Evolutionary conservation across 345 rosid genomes (phyloP), one percentile per base, ranked within the genome.

Genomic region (Cardamine resedifolia): DNA sequence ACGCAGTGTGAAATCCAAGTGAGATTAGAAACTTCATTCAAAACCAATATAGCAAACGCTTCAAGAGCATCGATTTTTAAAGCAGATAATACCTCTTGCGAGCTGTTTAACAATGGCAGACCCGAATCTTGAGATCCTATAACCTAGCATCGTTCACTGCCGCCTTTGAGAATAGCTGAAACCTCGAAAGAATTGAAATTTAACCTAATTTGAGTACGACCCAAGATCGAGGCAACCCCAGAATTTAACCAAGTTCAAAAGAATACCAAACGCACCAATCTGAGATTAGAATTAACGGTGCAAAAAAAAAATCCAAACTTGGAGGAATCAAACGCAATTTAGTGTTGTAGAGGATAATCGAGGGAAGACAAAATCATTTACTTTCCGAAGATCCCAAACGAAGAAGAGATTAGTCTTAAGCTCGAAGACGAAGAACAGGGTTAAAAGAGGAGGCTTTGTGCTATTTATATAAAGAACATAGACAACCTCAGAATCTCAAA

Each of bases 51-150:
- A 41, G 14, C 47, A 51, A 69, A 38, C 23, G 31, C 21, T n/a
- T 12, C 23, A 14, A 58, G 16, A 26, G 15, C 19, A 53, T 44
- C 14, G 33, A 44, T 34, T 34, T 10, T 3, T 7, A 7, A 10
- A 33, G 24, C 39, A 72, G 26, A 60, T 1, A 23, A 21, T 81
- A 88, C 90, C 90, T 84, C 79, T 71, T 1, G 82, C 62, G 60
- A 84, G 78, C 80, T 77, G 83, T 57, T 62, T 84, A 64, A 76
- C 77, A 45, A 83, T 68, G 65, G 79, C 18, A 70, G 64, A 70
- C 47, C 85, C 85, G 57, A 78, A 69, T 73, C 85, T 81, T 24
- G 83, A 81, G 55, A 83, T 49, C 65, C 83, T 79, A 20, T 82
- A 76, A 33, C 74, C 49, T 8, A 83, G 27, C 90, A 88, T 88